phyloP scores from a whole-genome alignment of 345 rosid species.

The Syzygium oleosum region DNA sequence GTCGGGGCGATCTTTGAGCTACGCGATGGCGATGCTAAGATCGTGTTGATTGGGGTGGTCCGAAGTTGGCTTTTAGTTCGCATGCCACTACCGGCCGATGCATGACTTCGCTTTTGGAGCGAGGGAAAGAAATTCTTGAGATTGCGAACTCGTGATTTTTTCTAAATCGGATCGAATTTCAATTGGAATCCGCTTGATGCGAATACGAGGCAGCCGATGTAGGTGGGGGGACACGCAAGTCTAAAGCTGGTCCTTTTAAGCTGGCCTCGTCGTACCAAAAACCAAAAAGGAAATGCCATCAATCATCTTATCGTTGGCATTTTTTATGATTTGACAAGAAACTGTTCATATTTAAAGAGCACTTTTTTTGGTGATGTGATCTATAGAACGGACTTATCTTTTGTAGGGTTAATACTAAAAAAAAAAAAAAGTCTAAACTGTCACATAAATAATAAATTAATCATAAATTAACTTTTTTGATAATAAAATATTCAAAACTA shows the following conservation, averaged over 20 bases:
- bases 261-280: neutral
- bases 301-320: neutral
- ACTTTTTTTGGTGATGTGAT: too few relatives aligned
- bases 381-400: too few relatives aligned
- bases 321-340: neutral
- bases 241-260: neutral
- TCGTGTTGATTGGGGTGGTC: neutral
- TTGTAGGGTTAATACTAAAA: too few relatives aligned
- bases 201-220: neutral
- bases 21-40: neutral
- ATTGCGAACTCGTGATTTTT: neutral
- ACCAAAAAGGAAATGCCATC: neutral
- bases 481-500: too few relatives aligned
- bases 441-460: too few relatives aligned
- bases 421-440: too few relatives aligned
- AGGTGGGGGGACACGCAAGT: neutral
- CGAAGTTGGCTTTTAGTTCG: neutral
- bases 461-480: too few relatives aligned
- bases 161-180: neutral
- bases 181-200: neutral
- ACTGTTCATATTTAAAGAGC: too few relatives aligned
- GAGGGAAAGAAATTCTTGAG: neutral
- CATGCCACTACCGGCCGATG: neutral
- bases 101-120: neutral
- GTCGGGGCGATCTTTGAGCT: neutral